Evolutionary conservation across 1,284 basidiomycete genomes (phyloP).

Genomic region (Waitea zeae): DNA sequence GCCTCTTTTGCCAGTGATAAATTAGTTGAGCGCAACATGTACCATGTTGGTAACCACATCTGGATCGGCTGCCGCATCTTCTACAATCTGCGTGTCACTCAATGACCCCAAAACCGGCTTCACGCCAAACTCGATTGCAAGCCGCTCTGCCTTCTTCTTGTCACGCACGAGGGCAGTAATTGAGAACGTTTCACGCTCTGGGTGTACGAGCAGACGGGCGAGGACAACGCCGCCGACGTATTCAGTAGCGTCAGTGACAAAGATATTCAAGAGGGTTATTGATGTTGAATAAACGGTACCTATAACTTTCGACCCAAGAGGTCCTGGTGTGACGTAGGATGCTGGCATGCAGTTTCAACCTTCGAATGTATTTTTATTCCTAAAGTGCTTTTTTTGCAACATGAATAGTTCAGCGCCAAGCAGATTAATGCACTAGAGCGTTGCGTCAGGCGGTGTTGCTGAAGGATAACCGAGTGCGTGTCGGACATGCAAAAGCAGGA

Average conservation of each 20-base stretch:
- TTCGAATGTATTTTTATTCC: no score
- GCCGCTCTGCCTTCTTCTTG: slow-evolving; percentile 17
- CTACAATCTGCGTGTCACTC: slow-evolving; percentile 14
- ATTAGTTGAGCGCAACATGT: not conserved
- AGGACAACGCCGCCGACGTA: slow-evolving; percentile 39
- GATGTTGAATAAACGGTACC: slow-evolving; percentile 11
- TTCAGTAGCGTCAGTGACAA: slow-evolving; percentile 14
- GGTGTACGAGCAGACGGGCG: slow-evolving; percentile 22
- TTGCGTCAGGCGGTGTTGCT: no score
- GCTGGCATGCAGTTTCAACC: no score
- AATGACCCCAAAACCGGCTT: slow-evolving; percentile 16
- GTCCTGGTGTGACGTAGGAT: slow-evolving; percentile 9
- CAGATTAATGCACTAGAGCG: no score
- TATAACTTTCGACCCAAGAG: slow-evolving; percentile 8
- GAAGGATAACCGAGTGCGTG: no score
- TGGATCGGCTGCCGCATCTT: slow-evolving; percentile 19
- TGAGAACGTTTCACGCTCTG: slow-evolving; percentile 18
- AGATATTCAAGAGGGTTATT: not conserved
- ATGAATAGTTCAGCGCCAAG: no score
- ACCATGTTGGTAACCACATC: slow-evolving; percentile 21
- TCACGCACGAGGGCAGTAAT: slow-evolving; percentile 25
- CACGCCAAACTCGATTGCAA: slow-evolving; percentile 15
- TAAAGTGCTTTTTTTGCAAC: no score
- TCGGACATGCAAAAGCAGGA: no score
- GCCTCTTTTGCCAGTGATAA: slow-evolving; percentile 2